Evolutionary conservation across 306 rosid species (phyloP).

Genomic region (Cicer bijugum): DNA sequence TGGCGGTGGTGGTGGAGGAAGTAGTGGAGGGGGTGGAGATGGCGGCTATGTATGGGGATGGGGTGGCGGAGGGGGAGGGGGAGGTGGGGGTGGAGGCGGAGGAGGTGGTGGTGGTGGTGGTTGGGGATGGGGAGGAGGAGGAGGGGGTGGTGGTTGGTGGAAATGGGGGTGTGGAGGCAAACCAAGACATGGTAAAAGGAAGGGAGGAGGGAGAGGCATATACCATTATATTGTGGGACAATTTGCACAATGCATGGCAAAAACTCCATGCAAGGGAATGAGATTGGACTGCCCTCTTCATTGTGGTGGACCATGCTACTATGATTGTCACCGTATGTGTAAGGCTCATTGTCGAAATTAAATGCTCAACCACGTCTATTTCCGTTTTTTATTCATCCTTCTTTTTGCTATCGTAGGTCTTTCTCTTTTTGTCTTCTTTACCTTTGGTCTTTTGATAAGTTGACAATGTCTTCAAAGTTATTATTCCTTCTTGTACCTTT

Average conservation of each 20-base stretch:
- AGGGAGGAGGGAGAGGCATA: conserved; percentile 34
- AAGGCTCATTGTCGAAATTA: conserved; percentile 69
- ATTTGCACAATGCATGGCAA: conserved; percentile 76
- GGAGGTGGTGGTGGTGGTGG: conserved; percentile 26
- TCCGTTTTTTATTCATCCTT: not conserved
- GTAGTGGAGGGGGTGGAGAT: conserved; percentile 23
- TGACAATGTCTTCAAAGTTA: not conserved
- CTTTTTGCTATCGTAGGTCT: not conserved
- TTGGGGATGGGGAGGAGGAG: conserved; percentile 51
- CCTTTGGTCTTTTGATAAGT: not conserved
- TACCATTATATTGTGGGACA: conserved; percentile 57
- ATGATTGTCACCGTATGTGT: conserved; percentile 86
- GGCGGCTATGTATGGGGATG: not conserved
- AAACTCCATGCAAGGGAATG: conserved; percentile 71
- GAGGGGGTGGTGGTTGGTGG: conserved; percentile 80
- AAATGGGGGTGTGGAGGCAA: conserved; percentile 76
- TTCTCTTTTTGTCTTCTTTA: not conserved
- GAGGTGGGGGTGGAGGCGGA: conserved; percentile 38
- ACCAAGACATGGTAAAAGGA: conserved; percentile 46
- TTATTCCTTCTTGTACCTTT: too few relatives aligned
- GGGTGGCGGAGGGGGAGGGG: conserved; percentile 26
- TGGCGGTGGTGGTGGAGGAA: not conserved
- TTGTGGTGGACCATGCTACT: conserved; percentile 84
- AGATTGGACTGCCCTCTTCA: conserved; percentile 89
- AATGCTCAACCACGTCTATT: not conserved